Base-by-base conservation (phyloP, 83 land plant species). In the Picea mariana region DNA sequence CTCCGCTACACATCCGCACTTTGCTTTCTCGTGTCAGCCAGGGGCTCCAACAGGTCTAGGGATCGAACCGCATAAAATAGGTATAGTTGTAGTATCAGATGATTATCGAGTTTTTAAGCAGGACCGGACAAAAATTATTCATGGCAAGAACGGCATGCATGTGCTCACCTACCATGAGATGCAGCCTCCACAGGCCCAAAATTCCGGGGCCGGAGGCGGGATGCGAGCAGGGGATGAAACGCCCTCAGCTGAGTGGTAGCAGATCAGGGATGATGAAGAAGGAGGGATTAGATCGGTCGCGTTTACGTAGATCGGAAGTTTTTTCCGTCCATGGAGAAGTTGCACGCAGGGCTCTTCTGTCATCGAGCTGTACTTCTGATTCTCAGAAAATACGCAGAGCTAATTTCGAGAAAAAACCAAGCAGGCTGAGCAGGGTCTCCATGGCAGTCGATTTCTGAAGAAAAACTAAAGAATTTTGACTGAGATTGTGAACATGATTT, bases 111-210 rank as follows among this genome's bases (percentile, higher is more conserved):
- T 49, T 49, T 49, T 49, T 49, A 49, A 49, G 55, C 55, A 9
- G 55, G 55, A 9, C 55, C 1, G 55, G 55, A 9, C 11, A 49
- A 49, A 49, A 49, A 49, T 9, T 49, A 49, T 49, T 49, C 18
- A 68, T 68, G 73, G 73, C 44, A 2, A 16, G 42, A 17, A 17
- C 20, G n/a, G 0, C 44, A 1, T 68, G 73, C 38, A 34, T 17
- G 44, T 68, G 73, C 18, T 68, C 73, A 17, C 8, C 42, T 34
- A 2, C 42, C 8, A 34, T 34, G 73, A 68, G 11, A 6, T 68
- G 73, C n/a, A 68, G 44, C 7, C 73, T 68, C 18, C 73, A 68
- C 73, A 68, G 73, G 73, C 73, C 15, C 42, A 24, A n/a, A 18
- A 68, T 68, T 34, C 73, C 73, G 18, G 38, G 18, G 44, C 73